These are phyloP conservation scores for Neckera pumila DNA, from an alignment of 225 moss, liverwort and hornwort species.

Conservation along the genomic window DNA sequence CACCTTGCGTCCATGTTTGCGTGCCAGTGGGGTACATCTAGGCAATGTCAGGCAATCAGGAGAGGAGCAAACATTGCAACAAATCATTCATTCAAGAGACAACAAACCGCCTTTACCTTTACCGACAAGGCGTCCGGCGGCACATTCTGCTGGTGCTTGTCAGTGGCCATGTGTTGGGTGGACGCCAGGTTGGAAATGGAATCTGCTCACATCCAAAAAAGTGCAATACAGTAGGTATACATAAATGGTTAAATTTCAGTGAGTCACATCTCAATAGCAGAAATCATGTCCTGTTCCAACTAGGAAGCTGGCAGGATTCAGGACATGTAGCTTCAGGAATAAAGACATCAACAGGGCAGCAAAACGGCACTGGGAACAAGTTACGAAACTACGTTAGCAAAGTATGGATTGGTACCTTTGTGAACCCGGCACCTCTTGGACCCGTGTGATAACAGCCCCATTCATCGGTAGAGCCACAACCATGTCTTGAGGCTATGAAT, in stretches of 20 bases:
- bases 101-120: not conserved
- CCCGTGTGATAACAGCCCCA: not conserved
- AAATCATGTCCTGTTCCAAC: not conserved
- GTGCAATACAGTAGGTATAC: not conserved
- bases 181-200: not conserved
- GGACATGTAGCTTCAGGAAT: not conserved
- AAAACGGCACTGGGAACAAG: not conserved
- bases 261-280: not conserved
- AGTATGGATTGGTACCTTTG: not conserved
- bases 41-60: slow-evolving; percentile 7
- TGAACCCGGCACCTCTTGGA: not conserved
- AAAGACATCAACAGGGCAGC: not conserved
- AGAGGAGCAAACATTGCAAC: not conserved
- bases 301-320: not conserved
- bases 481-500: not conserved
- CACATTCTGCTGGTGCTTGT: not conserved
- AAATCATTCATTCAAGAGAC: not conserved
- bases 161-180: slow-evolving; percentile 20
- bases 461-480: not conserved
- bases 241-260: not conserved
- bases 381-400: not conserved
- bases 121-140: not conserved
- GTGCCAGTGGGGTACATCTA: not conserved
- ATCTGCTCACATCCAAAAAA: not conserved
- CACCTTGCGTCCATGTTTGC: not conserved